Base-by-base conservation (phyloP, 352 stramenopile species). In the Thraustochytrium striatum region DNA sequence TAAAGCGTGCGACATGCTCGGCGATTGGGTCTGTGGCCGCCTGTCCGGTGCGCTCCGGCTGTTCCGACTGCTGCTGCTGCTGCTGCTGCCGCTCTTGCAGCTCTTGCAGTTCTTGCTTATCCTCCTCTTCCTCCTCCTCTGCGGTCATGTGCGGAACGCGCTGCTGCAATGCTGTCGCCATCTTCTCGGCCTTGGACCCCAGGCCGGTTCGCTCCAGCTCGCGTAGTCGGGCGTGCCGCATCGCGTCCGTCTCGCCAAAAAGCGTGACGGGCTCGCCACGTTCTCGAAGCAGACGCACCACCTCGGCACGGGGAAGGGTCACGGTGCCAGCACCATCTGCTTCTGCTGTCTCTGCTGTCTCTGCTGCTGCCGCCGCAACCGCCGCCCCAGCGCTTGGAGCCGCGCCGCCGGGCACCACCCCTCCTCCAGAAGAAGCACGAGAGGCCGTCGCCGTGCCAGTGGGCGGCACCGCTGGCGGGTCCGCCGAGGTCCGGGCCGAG, bases 1-100 rank as follows among this genome's bases (percentile, higher is more conserved):
- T 97, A 83, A 97, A 98, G 9, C 86, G 85, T 70, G 90, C 87
- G 33, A 93, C 87, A 11, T 79, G 50, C 81, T 91, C 90, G 57
- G 47, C 47, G 47, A 25, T 55, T 30, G 43, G 39, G 65, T 70
- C 50, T 62, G 11, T 75, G 28, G 3, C 88, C 83, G 44, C 83
- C 81, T 81, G 90, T 86, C 43, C 87, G 85, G 35, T 79, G 33
- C 43, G 75, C 72, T 85, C 73, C 55, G 62, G 61, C 1, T 61
- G 59, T 0, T 33, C 65, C 32, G 39, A 50, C 16, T 43, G 35
- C 70, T 5, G 25, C 39, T 61, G 13, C 57, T 61, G 53, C 21
- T 78, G 28, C 52, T 35, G 21, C 38, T 72, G 52, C 28, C 28
- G 33, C 5, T 11, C 30, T 9, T 73, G 25, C 33, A 21, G 35